phyloP scores from a whole-genome alignment of 495 filamentous ascomycete species.

The Xylaria cubensis region DNA sequence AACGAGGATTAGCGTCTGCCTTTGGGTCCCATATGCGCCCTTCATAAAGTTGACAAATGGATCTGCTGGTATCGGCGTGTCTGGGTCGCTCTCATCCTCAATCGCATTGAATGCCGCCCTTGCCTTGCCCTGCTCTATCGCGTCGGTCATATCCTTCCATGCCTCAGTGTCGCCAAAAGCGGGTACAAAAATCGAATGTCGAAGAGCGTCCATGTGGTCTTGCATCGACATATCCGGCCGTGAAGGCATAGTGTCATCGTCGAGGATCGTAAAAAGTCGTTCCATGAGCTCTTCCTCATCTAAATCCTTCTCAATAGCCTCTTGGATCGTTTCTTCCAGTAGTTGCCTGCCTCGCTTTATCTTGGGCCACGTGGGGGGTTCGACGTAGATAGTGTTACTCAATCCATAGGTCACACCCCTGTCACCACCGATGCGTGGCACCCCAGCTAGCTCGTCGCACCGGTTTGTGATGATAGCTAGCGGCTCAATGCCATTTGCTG shows the following conservation, averaged over 20 bases:
- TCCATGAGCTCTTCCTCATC: constrained; percentile 72
- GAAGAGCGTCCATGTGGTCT: constrained; percentile 70
- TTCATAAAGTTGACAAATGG: constrained; percentile 52
- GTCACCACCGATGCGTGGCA: constrained; percentile 71
- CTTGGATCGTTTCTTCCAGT: constrained; percentile 49
- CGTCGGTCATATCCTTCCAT: constrained; percentile 56
- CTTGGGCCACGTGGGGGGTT: constrained; percentile 79
- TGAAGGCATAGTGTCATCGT: constrained; percentile 72
- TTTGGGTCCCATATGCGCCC: constrained; percentile 88
- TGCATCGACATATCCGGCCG: constrained; percentile 67
- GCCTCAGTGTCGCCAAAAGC: constrained; percentile 62
- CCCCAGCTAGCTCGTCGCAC: constrained; percentile 65
- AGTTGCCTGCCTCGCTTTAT: constrained; percentile 64
- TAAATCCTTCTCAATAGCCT: constrained; percentile 50
- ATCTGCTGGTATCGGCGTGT: constrained; percentile 31
- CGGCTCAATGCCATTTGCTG: constrained; percentile 61
- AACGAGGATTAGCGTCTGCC: constrained; percentile 86
- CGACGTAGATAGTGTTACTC: constrained; percentile 82
- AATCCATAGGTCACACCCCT: constrained; percentile 75
- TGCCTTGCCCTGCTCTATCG: constrained; percentile 58
- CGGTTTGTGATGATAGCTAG: constrained; percentile 91
- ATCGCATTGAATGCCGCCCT: constrained; percentile 39
- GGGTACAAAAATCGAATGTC: constrained; percentile 86
- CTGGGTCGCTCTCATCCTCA: constrained; percentile 37
- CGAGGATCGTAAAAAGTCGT: constrained; percentile 72